Percentiles rank a stretch among this genome's conserved stretches.
phyloP scores from a whole-genome alignment of 805 yeast species.

The Metschnikowia proteae region DNA sequence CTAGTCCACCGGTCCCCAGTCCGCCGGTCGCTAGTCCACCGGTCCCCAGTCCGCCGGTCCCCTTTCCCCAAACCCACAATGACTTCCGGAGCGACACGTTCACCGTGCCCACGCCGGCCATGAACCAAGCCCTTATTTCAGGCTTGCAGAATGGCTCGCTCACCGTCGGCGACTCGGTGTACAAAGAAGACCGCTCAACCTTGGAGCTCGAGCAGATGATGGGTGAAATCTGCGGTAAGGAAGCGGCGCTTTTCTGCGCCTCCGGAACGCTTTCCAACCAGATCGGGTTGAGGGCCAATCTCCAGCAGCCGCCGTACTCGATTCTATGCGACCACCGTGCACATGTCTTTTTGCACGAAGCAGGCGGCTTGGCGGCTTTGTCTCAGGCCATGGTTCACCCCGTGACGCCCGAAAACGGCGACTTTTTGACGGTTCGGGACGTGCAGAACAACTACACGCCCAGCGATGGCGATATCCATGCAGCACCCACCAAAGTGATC shows the following conservation, averaged over 20 bases:
- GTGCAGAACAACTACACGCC: conserved; percentile 56
- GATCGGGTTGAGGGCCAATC: conserved; percentile 70
- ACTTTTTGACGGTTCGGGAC: conserved; percentile 77
- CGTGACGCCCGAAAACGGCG: conserved; percentile 72
- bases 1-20: too few relatives aligned
- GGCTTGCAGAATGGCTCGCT: conserved; percentile 27
- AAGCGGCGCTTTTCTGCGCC: conserved; percentile 76
- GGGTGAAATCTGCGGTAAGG: conserved; percentile 69
- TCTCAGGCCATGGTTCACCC: conserved; percentile 92
- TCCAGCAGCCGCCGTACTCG: conserved; percentile 81
- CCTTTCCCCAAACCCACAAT: conserved; percentile 19
- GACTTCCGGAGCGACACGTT: conserved; percentile 72
- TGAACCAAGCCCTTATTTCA: conserved; percentile 56
- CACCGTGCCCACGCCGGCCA: conserved; percentile 76
- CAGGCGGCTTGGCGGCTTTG: conserved; percentile 85
- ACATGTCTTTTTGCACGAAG: conserved; percentile 80
- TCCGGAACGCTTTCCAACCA: conserved; percentile 93
- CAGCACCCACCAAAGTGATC: conserved; percentile 82
- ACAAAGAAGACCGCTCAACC: conserved; percentile 76
- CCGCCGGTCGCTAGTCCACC: too few relatives aligned
- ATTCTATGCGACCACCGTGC: conserved; percentile 81
- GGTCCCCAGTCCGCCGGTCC: not conserved
- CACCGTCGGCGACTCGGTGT: conserved; percentile 79
- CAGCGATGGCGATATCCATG: conserved; percentile 80
- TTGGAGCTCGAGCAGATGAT: conserved; percentile 58